Conservation (phyloP, 768 basidiomycete genomes). For the Sistotremastrum suecicum region DNA sequence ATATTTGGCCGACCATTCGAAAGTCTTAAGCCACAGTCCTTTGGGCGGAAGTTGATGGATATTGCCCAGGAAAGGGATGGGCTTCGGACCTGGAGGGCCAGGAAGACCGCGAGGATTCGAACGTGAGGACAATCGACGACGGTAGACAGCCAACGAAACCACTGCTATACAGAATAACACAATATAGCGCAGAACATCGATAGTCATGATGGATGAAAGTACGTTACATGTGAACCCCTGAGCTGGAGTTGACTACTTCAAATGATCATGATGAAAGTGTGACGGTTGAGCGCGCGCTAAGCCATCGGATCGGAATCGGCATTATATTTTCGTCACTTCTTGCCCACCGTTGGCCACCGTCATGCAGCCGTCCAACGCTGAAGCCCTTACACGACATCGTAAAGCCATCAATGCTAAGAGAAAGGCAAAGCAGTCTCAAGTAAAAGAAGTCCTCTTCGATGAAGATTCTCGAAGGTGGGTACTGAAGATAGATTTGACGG, state of each 20-base stretch:
- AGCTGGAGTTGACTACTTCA: too few relatives aligned
- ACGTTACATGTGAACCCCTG: too few relatives aligned
- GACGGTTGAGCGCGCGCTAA: too few relatives aligned
- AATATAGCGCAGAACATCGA: too few relatives aligned
- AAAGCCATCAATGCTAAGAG: conserved; percentile 52
- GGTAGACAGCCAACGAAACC: too few relatives aligned
- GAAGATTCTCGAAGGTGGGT: conserved; percentile 67
- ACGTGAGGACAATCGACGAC: too few relatives aligned
- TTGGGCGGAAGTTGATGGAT: conserved; percentile 41
- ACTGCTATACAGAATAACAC: too few relatives aligned
- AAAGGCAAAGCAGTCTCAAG: conserved; percentile 46
- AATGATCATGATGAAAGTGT: too few relatives aligned
- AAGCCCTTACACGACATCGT: conserved; percentile 49
- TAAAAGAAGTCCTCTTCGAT: conserved; percentile 77
- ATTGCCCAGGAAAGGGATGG: conserved; percentile 53
- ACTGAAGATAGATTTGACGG: neutral
- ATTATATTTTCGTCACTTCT: too few relatives aligned
- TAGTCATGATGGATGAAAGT: too few relatives aligned
- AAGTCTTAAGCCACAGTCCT: conserved; percentile 51
- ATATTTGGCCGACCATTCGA: conserved; percentile 46
- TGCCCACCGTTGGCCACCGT: neutral
- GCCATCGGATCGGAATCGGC: too few relatives aligned
- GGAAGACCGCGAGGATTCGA: neutral
- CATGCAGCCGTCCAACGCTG: conserved; percentile 31
- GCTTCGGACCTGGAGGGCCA: conserved; percentile 51